Evolutionary conservation across 2,329 filamentous ascomycete genomes (phyloP).

Genomic region (Apiospora arundinis): DNA sequence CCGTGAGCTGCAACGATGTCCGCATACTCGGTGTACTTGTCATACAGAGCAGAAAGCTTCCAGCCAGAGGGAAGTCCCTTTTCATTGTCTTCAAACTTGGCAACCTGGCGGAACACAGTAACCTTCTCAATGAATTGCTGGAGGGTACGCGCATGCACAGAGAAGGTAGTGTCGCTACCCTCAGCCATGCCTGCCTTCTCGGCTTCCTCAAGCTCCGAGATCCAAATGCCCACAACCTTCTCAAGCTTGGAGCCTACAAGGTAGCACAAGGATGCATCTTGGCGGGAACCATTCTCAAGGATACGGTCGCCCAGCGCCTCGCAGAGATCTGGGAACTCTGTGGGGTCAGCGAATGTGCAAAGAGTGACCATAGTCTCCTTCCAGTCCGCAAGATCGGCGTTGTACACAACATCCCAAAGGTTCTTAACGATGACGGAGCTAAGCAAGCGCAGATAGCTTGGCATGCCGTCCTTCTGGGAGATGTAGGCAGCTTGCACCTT

Average conservation of each 20-base stretch:
- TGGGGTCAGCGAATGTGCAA: slow-evolving; percentile 91
- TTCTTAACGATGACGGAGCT: slow-evolving; percentile 95
- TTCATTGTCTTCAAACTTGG: slow-evolving; percentile 86
- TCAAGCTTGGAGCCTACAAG: slow-evolving; percentile 94
- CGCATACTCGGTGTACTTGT: slow-evolving; percentile 96
- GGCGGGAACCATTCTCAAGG: slow-evolving; percentile 76
- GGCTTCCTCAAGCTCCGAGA: slow-evolving; percentile 83
- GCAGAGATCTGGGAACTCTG: slow-evolving; percentile 92
- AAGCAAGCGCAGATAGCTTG: slow-evolving; percentile 90
- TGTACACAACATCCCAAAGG: slow-evolving; percentile 97
- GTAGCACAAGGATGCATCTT: slow-evolving; percentile 97
- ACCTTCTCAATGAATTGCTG: slow-evolving; percentile 99
- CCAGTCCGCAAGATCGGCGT: slow-evolving; percentile 91
- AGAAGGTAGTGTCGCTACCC: slow-evolving; percentile 81
- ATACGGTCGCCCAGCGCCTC: slow-evolving; percentile 93
- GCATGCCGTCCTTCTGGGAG: slow-evolving; percentile 78
- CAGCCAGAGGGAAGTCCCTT: slow-evolving; percentile 75
- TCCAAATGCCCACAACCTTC: slow-evolving; percentile 96
- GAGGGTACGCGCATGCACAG: slow-evolving; percentile 84
- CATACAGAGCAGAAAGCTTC: slow-evolving; percentile 88
- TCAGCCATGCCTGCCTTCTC: slow-evolving; percentile 78
- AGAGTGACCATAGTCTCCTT: slow-evolving; percentile 96
- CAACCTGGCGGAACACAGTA: slow-evolving; percentile 92
- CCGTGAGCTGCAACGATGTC: slow-evolving; percentile 93
- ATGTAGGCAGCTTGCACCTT: slow-evolving; percentile 94